A percentile compares a stretch with the other conserved stretches of the same genome.
These are phyloP conservation scores for Blechomonas ayalai DNA, from an alignment of 208 protist species.

Conservation along the genomic window DNA sequence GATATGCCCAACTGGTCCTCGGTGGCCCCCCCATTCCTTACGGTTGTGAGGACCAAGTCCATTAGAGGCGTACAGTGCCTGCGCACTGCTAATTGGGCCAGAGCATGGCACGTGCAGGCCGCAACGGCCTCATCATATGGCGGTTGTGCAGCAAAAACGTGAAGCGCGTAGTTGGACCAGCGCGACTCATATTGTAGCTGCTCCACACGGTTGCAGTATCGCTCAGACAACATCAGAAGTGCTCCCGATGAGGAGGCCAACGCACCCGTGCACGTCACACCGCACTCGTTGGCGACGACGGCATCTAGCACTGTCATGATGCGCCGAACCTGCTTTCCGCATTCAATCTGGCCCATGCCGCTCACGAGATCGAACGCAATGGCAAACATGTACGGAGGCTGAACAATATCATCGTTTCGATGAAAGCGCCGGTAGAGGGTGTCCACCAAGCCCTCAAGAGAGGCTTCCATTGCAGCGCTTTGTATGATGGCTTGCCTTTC, in stretches of 20 bases:
- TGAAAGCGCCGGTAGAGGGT: constrained; percentile 3
- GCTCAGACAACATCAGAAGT: no score
- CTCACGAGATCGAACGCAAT: constrained; percentile 10
- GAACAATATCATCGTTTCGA: background rate
- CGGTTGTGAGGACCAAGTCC: constrained; percentile 9
- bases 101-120: constrained; percentile 28
- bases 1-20: no score
- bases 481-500: no score
- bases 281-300: no score
- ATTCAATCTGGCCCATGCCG: constrained; percentile 1
- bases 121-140: constrained; percentile 25
- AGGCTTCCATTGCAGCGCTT: constrained; percentile 6
- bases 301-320: constrained; percentile 14
- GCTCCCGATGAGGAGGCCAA: no score
- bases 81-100: constrained; percentile 26
- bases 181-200: background rate
- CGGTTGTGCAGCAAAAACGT: constrained; percentile 29
- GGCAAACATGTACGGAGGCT: constrained; percentile 11
- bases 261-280: background rate
- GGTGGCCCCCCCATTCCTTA: no score
- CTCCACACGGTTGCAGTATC: no score
- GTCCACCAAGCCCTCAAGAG: constrained; percentile 4
- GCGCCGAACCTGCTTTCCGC: constrained; percentile 7
- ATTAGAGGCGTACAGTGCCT: constrained; percentile 18
- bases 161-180: constrained; percentile 16